Percentiles rank a stretch among this genome's conserved stretches.
phyloP scores from a whole-genome alignment of 148 eudicot species.

The Spergularia marina region DNA sequence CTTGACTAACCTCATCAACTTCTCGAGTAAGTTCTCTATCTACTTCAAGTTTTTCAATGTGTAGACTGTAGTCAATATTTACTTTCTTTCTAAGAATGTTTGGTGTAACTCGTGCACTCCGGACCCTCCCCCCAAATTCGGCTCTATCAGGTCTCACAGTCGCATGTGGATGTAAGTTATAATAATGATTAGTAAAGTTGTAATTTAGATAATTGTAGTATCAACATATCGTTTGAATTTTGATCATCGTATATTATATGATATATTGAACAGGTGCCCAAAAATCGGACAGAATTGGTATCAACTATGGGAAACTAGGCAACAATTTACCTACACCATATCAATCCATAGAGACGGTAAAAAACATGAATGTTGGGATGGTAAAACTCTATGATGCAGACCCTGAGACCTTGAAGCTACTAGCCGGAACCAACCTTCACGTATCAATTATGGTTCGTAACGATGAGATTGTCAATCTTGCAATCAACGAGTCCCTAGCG shows the following conservation, averaged over 20 bases:
- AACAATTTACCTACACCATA: constrained; percentile 59
- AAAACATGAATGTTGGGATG: constrained; percentile 41
- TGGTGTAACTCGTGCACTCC: too few species aligned
- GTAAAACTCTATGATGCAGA: constrained; percentile 67
- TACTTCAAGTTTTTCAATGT: background rate
- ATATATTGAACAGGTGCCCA: constrained; percentile 19
- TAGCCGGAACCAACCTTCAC: constrained; percentile 47
- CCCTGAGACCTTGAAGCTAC: constrained; percentile 54
- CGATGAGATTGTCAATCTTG: constrained; percentile 45
- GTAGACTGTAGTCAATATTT: background rate
- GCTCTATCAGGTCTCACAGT: too few species aligned
- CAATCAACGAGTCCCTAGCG: constrained; percentile 45
- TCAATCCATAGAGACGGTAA: constrained; percentile 46
- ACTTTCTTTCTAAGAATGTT: too few species aligned
- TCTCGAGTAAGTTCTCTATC: constrained; percentile 23
- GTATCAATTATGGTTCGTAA: constrained; percentile 70
- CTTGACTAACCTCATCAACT: background rate
- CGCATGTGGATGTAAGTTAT: too few species aligned
- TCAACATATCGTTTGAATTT: background rate
- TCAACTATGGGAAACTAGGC: constrained; percentile 70
- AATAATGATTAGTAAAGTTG: too few species aligned
- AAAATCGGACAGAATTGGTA: constrained; percentile 37
- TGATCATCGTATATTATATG: background rate
- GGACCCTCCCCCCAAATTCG: too few species aligned
- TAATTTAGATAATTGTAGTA: too few species aligned